Evolutionary conservation across 192 early-diverging fungal genomes (phyloP).

Genomic region (Dissophora globulifera): DNA sequence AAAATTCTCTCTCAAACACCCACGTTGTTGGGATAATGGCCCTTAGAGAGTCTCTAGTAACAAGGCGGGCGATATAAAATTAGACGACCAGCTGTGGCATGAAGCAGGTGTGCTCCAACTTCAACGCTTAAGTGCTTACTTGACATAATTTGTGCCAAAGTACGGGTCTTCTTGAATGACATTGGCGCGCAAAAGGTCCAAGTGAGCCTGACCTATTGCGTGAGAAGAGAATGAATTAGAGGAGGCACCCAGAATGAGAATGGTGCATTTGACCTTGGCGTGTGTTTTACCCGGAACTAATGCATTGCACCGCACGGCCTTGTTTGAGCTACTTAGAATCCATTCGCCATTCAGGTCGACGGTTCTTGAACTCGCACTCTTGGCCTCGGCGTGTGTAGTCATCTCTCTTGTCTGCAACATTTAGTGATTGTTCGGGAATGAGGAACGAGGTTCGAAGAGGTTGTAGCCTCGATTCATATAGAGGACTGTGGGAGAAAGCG

Average conservation of each 20-base stretch:
- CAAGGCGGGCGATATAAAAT: no score
- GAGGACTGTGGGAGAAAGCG: no score
- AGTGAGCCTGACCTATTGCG: slow-evolving; percentile 32
- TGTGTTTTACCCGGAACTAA: slow-evolving; percentile 40
- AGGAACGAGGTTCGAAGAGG: no score
- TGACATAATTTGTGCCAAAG: slow-evolving; percentile 46
- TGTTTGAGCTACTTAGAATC: slow-evolving; percentile 8
- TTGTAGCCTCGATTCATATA: no score
- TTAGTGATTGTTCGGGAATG: no score
- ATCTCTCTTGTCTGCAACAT: no score
- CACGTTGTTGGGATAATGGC: slow-evolving; percentile 18
- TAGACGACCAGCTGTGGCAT: no score
- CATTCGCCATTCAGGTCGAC: slow-evolving; percentile 32
- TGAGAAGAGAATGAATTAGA: neutral
- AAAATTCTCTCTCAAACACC: slow-evolving; percentile 14
- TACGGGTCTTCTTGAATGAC: slow-evolving; percentile 22
- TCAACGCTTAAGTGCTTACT: no score
- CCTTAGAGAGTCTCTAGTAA: slow-evolving; percentile 16
- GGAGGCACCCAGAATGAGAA: no score
- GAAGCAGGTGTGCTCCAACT: no score
- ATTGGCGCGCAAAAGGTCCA: slow-evolving; percentile 30
- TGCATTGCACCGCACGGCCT: slow-evolving; percentile 6
- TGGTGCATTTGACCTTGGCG: no score
- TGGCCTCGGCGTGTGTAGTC: no score
- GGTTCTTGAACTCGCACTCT: neutral